A percentile compares a stretch with the other conserved stretches of the same genome.
Conservation (phyloP, 1,284 basidiomycete genomes). For the Vanrija sp. region DNA sequence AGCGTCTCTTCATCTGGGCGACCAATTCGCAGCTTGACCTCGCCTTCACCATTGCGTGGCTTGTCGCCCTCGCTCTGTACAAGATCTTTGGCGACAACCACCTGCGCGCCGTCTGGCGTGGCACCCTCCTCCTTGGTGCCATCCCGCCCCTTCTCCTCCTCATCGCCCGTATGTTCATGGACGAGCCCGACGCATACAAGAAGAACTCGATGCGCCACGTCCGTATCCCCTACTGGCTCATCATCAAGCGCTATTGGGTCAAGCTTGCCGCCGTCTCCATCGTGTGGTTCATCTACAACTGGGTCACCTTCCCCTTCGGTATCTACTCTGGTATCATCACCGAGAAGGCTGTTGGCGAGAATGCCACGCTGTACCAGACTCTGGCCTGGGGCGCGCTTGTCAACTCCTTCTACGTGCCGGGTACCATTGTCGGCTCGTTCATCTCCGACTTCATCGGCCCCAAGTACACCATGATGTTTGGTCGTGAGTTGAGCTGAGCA, state of each 20-base stretch:
- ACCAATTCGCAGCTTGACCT: slow-evolving; percentile 80
- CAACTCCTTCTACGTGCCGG: slow-evolving; percentile 51
- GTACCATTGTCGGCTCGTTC: slow-evolving; percentile 30
- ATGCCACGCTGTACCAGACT: slow-evolving; percentile 27
- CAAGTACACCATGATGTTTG: slow-evolving; percentile 63
- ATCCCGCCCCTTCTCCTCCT: slow-evolving; percentile 73
- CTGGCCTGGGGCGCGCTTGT: slow-evolving; percentile 46
- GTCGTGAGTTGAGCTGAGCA: too few species aligned
- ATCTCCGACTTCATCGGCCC: slow-evolving; percentile 37
- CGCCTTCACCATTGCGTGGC: slow-evolving; percentile 76
- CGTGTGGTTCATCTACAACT: slow-evolving; percentile 64
- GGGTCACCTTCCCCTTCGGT: slow-evolving; percentile 44
- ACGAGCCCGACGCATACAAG: slow-evolving; percentile 56
- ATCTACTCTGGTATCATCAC: slow-evolving; percentile 69
- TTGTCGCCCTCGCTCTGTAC: slow-evolving; percentile 75
- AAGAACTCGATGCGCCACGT: slow-evolving; percentile 62
- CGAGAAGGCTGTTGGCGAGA: slow-evolving; percentile 13
- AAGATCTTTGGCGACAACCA: slow-evolving; percentile 83
- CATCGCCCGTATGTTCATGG: slow-evolving; percentile 80
- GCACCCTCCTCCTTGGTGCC: slow-evolving; percentile 79
- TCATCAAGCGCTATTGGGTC: slow-evolving; percentile 66
- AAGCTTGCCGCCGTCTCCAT: slow-evolving; percentile 25
- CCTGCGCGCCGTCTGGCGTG: slow-evolving; percentile 78
- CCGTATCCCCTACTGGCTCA: slow-evolving; percentile 59
- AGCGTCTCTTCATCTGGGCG: slow-evolving; percentile 68